Conservation (phyloP, 352 stramenopile genomes). For the Globisporangium alternatum region DNA sequence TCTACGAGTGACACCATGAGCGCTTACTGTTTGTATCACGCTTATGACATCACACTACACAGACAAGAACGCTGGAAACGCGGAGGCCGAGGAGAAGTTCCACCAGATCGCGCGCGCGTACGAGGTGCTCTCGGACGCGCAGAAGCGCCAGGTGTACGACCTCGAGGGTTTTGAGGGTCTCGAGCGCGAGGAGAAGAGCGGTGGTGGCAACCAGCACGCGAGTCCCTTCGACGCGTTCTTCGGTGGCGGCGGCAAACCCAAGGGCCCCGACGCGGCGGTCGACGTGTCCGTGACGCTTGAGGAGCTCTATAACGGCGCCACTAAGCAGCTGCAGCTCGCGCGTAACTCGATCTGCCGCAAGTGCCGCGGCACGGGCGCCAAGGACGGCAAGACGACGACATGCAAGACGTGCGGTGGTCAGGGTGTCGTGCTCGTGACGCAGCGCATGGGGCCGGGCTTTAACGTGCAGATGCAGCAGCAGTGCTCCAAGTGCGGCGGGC, state of each 20-base stretch:
- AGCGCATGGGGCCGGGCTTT: constrained; percentile 80
- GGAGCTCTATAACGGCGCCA: constrained; percentile 81
- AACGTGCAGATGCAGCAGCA: constrained; percentile 90
- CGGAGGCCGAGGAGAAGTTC: constrained; percentile 84
- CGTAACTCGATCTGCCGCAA: constrained; percentile 85
- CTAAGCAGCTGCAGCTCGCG: constrained; percentile 67
- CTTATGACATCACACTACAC: not conserved
- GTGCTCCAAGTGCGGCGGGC: constrained; percentile 76
- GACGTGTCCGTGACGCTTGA: constrained; percentile 80
- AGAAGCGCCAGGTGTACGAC: constrained; percentile 92
- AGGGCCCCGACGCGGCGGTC: constrained; percentile 71
- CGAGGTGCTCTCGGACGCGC: constrained; percentile 87
- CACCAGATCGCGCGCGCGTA: constrained; percentile 90
- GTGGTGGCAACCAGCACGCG: constrained; percentile 31
- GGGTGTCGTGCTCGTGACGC: constrained; percentile 75
- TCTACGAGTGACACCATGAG: not conserved
- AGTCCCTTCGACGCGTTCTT: constrained; percentile 84
- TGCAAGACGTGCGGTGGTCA: constrained; percentile 73
- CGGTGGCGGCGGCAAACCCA: constrained; percentile 57
- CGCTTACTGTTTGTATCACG: not conserved
- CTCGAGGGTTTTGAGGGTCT: constrained; percentile 90
- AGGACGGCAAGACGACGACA: constrained; percentile 75
- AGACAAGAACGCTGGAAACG: constrained; percentile 86
- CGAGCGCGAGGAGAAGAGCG: constrained; percentile 62
- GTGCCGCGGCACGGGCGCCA: constrained; percentile 75